Evolutionary conservation across 2,329 filamentous ascomycete species (phyloP).

Genomic region (Hypoxylon sp.): DNA sequence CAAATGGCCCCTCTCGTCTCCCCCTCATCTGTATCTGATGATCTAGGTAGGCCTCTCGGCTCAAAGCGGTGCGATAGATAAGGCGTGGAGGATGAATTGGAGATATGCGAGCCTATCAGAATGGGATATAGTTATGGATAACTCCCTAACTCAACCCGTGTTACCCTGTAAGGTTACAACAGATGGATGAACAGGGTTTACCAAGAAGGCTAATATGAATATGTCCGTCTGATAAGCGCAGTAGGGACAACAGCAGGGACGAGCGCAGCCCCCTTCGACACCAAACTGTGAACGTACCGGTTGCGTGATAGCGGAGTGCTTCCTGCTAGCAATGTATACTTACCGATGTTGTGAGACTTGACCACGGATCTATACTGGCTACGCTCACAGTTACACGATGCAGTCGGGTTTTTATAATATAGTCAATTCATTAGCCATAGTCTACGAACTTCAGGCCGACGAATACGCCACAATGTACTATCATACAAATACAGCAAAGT

Average conservation of each 20-base stretch:
- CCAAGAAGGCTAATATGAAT: conserved; percentile 32
- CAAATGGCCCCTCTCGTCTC: conserved; percentile 10
- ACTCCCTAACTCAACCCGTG: conserved; percentile 23
- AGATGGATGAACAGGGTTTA: conserved; percentile 19
- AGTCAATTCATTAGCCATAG: conserved; percentile 20
- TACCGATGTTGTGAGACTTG: background rate
- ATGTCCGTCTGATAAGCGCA: conserved; percentile 31
- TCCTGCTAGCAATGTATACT: background rate
- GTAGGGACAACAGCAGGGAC: background rate
- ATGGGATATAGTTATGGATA: conserved; percentile 4
- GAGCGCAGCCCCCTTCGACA: background rate
- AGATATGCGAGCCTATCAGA: conserved; percentile 40
- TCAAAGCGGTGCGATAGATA: conserved; percentile 34
- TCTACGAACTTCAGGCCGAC: conserved; percentile 15
- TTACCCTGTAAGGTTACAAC: conserved; percentile 32
- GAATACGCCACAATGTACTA: conserved; percentile 45
- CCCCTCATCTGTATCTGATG: conserved; percentile 17
- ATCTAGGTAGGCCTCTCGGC: conserved; percentile 24
- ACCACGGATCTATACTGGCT: background rate
- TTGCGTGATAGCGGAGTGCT: background rate
- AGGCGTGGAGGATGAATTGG: conserved; percentile 24
- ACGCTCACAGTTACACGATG: background rate
- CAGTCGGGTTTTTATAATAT: conserved; percentile 6
- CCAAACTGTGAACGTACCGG: background rate
- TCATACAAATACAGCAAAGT: conserved; percentile 50